A percentile compares a stretch with the other conserved stretches of the same genome.
These are phyloP conservation scores for Dichotomopilus funicola DNA, from an alignment of 2,329 filamentous ascomycete species.

Conservation along the genomic window DNA sequence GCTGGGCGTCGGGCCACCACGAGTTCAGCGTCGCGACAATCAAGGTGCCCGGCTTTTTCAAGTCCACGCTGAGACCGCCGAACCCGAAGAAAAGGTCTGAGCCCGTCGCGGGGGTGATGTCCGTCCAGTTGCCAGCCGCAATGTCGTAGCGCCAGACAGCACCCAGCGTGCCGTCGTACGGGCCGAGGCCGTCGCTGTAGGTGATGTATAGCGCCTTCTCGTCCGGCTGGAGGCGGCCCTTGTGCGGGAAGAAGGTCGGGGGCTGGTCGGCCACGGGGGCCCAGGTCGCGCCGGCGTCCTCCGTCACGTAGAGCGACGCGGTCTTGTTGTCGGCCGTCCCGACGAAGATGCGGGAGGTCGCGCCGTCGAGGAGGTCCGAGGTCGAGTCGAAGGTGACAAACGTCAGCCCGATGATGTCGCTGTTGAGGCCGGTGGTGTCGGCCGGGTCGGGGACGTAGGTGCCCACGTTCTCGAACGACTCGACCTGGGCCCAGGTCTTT, in stretches of 20 bases:
- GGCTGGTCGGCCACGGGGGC: constrained; percentile 44
- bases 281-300: constrained; percentile 49
- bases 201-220: constrained; percentile 50
- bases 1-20: constrained; percentile 53
- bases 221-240: constrained; percentile 42
- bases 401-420: constrained; percentile 42
- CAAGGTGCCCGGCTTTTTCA: constrained; percentile 48
- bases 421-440: constrained; percentile 39
- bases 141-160: constrained; percentile 51
- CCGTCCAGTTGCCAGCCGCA: constrained; percentile 40
- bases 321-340: constrained; percentile 47
- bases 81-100: constrained; percentile 46
- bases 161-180: constrained; percentile 49
- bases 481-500: constrained; percentile 46
- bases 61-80: constrained; percentile 48
- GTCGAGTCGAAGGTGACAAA: constrained; percentile 52
- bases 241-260: constrained; percentile 46
- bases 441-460: constrained; percentile 41
- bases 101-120: constrained; percentile 50
- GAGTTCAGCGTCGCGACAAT: constrained; percentile 52
- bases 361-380: constrained; percentile 37
- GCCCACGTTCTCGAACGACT: constrained; percentile 45
- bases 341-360: constrained; percentile 51
- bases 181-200: constrained; percentile 49
- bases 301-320: constrained; percentile 47